phyloP scores from a whole-genome alignment of 2,329 filamentous ascomycete genomes.

The Aspergillus flavus region DNA sequence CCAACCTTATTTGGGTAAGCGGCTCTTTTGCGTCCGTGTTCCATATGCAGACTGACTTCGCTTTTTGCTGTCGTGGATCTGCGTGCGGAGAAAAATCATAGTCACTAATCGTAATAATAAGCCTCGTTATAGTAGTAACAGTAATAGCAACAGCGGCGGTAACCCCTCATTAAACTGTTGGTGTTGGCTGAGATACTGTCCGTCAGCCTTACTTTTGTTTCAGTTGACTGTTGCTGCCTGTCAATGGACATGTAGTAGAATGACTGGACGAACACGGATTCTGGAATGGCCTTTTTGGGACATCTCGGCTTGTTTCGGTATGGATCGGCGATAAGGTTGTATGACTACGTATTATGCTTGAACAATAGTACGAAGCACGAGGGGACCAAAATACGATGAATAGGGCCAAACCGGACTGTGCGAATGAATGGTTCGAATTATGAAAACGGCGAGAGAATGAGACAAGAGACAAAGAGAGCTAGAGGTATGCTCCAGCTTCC shows the following conservation, averaged over 20 bases:
- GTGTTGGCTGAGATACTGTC: background rate
- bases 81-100: slow-evolving; percentile 16
- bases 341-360: background rate
- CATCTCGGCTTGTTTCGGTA: background rate
- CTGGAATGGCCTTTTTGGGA: background rate
- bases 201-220: background rate
- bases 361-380: background rate
- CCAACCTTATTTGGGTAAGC: slow-evolving; percentile 15
- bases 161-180: background rate
- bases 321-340: background rate
- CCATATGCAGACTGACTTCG: slow-evolving; percentile 8
- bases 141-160: background rate
- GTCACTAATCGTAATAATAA: background rate
- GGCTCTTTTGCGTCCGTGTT: slow-evolving; percentile 21
- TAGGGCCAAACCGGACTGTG: background rate
- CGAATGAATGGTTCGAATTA: background rate
- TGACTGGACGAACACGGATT: background rate
- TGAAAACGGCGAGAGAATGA: too few relatives aligned
- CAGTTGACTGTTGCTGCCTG: background rate
- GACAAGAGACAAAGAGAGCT: too few relatives aligned
- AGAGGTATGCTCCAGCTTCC: too few relatives aligned
- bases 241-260: background rate
- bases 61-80: slow-evolving; percentile 1
- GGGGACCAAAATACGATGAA: background rate
- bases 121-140: background rate